A percentile compares a stretch with the other conserved stretches of the same genome.
Conservation (phyloP, 1,284 basidiomycete genomes). For the Phylloboletellus chloephorus region DNA sequence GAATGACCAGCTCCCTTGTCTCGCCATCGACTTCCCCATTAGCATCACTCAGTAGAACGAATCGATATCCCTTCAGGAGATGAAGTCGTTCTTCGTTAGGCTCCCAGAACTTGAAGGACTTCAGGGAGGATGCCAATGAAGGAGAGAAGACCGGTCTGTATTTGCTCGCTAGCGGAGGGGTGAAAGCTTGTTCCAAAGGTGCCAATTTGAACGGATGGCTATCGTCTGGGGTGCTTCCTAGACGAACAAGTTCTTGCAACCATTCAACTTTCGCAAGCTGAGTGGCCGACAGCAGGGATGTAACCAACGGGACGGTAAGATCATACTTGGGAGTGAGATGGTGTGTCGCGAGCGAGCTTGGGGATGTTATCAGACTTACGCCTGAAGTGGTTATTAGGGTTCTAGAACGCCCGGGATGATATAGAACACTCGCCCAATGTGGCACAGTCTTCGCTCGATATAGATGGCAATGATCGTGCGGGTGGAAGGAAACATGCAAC, state of each 20-base stretch:
- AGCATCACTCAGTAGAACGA: conserved; percentile 55
- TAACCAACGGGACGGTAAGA: conserved; percentile 43
- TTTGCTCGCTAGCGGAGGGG: conserved; percentile 46
- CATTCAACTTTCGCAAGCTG: conserved; percentile 60
- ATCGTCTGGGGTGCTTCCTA: conserved; percentile 37
- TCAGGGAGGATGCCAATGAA: conserved; percentile 42
- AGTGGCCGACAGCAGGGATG: conserved; percentile 51
- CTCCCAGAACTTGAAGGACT: conserved; percentile 54
- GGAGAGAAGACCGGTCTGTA: conserved; percentile 53
- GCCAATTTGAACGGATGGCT: conserved; percentile 31
- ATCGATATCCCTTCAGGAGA: conserved; percentile 48
- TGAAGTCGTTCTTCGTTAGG: conserved; percentile 54
- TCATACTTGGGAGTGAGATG: conserved; percentile 50
- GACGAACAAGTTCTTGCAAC: conserved; percentile 51
- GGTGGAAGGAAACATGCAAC: conserved; percentile 47
- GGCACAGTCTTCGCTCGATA: conserved; percentile 44
- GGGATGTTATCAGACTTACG: conserved; percentile 45
- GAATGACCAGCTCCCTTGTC: conserved; percentile 46
- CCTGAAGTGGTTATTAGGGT: conserved; percentile 31
- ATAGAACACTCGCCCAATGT: conserved; percentile 42
- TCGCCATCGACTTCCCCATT: conserved; percentile 44
- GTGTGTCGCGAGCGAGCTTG: conserved; percentile 48
- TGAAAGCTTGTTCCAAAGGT: conserved; percentile 46
- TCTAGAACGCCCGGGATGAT: not conserved
- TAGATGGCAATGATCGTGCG: conserved; percentile 24